phyloP scores from a whole-genome alignment of 306 rosid species.

The Cicer bijugum region DNA sequence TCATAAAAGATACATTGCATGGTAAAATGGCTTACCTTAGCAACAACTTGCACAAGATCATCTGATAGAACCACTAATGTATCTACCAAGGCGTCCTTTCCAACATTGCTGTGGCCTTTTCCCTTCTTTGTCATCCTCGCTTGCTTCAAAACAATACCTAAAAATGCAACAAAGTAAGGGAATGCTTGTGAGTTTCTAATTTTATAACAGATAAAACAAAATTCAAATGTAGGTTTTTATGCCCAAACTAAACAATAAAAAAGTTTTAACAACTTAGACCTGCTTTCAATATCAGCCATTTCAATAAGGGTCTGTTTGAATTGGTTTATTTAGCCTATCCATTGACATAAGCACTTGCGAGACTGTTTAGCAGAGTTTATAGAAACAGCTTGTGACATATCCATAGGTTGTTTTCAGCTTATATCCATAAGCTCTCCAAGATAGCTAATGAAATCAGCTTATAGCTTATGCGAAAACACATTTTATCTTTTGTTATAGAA shows the following conservation, averaged over 20 bases:
- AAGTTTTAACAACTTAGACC: constrained; percentile 2
- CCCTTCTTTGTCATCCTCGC: constrained; percentile 82
- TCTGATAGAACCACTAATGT: constrained; percentile 67
- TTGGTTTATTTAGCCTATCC: too few species aligned
- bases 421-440: too few species aligned
- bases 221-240: background rate
- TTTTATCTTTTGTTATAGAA: too few species aligned
- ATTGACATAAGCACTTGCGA: too few species aligned
- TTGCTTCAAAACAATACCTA: constrained; percentile 81
- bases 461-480: too few species aligned
- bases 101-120: constrained; percentile 54
- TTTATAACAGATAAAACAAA: constrained; percentile 13
- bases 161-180: constrained; percentile 34
- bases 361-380: too few species aligned
- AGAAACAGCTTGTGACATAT: too few species aligned
- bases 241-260: constrained; percentile 4
- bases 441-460: too few species aligned
- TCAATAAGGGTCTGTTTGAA: background rate
- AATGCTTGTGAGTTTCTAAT: constrained; percentile 14
- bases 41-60: constrained; percentile 86
- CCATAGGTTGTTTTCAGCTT: too few species aligned
- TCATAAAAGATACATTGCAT: constrained; percentile 21
- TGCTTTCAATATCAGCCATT: constrained; percentile 5
- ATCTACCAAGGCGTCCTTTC: constrained; percentile 59
- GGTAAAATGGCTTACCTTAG: constrained; percentile 57